Conservation (phyloP, 2,329 filamentous ascomycete species). For the Davidsoniella virescens region DNA sequence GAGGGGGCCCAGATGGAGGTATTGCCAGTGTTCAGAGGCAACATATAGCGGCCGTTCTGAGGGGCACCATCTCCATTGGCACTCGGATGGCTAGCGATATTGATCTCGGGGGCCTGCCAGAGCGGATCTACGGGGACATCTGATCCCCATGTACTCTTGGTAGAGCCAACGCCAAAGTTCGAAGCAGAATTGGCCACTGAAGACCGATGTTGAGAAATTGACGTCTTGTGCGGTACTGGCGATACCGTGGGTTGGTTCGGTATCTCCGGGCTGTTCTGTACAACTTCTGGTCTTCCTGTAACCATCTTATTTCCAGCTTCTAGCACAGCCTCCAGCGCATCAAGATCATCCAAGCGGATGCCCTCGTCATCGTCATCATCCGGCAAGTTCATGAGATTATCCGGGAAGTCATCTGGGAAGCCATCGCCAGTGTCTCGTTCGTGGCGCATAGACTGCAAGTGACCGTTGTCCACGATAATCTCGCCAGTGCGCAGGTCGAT, state of each 20-base stretch:
- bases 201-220: neutral
- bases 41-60: conserved; percentile 19
- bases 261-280: too few species aligned
- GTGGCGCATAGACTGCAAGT: conserved; percentile 46
- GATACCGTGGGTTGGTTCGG: neutral
- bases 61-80: conserved; percentile 12
- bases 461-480: conserved; percentile 82
- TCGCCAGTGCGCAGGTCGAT: conserved; percentile 70
- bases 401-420: conserved; percentile 14
- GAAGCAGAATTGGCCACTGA: neutral
- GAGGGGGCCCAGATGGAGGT: conserved; percentile 22
- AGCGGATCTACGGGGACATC: conserved; percentile 7
- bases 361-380: conserved; percentile 23
- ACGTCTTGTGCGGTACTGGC: neutral
- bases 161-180: neutral
- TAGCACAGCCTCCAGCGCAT: conserved; percentile 3
- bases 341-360: conserved; percentile 20
- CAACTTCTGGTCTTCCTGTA: neutral
- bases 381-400: conserved; percentile 13
- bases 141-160: conserved; percentile 1
- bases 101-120: conserved; percentile 13
- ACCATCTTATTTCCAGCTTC: neutral
- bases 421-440: conserved; percentile 32
- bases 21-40: conserved; percentile 18
- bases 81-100: conserved; percentile 13